Percentiles rank a stretch among this genome's conserved stretches.
These are phyloP conservation scores for Kuraishia ogatae DNA, from an alignment of 805 yeast species.

Conservation along the genomic window DNA sequence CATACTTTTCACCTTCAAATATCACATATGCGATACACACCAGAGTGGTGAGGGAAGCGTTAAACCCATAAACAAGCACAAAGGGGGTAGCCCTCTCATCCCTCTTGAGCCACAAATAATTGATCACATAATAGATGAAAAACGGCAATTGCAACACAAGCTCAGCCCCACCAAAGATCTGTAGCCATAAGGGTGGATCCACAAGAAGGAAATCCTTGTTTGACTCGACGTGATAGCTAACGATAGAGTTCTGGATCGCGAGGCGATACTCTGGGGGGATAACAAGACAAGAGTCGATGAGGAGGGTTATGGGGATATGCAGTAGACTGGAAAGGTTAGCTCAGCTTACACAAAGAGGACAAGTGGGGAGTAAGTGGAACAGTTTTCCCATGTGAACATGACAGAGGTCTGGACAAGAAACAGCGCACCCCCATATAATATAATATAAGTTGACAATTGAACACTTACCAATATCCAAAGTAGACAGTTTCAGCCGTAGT, in stretches of 20 bases:
- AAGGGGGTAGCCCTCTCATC: constrained; percentile 14
- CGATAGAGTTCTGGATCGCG: constrained; percentile 37
- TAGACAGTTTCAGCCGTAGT: not conserved
- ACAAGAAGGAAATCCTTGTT: constrained; percentile 68
- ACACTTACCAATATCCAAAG: not conserved
- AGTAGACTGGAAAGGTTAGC: constrained; percentile 24
- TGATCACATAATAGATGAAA: constrained; percentile 41
- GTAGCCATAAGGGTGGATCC: constrained; percentile 59
- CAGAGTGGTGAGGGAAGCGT: constrained; percentile 74
- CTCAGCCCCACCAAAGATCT: constrained; percentile 64
- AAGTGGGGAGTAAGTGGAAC: too few relatives aligned
- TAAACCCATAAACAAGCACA: constrained; percentile 64
- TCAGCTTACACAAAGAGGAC: too few relatives aligned
- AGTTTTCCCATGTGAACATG: not conserved
- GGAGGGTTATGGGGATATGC: constrained; percentile 69
- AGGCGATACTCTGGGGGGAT: constrained; percentile 44
- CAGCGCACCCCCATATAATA: too few relatives aligned
- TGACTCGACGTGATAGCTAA: constrained; percentile 47
- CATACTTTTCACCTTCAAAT: constrained; percentile 25
- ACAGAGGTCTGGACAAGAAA: too few relatives aligned
- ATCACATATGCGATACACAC: constrained; percentile 55
- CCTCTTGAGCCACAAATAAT: constrained; percentile 10
- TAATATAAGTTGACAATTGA: too few relatives aligned
- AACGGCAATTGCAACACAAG: constrained; percentile 72
- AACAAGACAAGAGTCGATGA: constrained; percentile 68